Base-by-base conservation (phyloP, 768 basidiomycete genomes). In the Podaxis sp. region DNA sequence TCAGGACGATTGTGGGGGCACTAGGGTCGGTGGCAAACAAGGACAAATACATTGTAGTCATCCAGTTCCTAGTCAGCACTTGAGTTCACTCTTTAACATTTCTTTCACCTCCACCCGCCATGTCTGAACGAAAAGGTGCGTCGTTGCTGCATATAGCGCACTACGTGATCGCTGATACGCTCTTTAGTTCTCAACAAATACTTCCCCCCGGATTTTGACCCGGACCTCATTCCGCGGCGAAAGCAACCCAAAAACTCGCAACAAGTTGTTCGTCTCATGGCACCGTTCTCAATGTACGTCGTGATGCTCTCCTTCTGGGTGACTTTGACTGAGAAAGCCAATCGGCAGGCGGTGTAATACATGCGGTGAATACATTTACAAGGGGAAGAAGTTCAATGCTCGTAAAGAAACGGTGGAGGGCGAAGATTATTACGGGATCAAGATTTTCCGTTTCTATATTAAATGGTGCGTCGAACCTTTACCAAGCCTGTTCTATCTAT, bases 301-400 rank as follows among this genome's bases (percentile, higher is more conserved):
- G 44, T 28, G 21, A 13, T 76, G 3, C 57, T 14, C 50, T 11
- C 21, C 47, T 10, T 40, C 32, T 57, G 36, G 11, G 9, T 23
- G 18, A 48, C 23, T 11, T 5, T 50, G 23, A 36, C 27, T 37
- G 47, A 51, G 63, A 70, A 7, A 70, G 59, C 10, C 2, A n/a
- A 36, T 32, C 32, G 50, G 5, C 48, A 93, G 91, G 91, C 87
- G 92, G 66, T 91, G 90, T 69, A 95, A 94, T 67, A 93, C 93
- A 2, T 99, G 97, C 68, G 97, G 95, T 51, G 97, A 99, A 76
- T 99, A 98, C 69, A 91, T 99, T 57, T 96, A 98, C 76, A 98
- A 99, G 73, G 97, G 97, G 50, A 99, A 99, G 80, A 99, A 99
- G 75, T 99, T 99, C 79, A 98, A 99, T 67, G 97, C 97, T 4